A percentile compares a stretch with the other conserved stretches of the same genome.
Evolutionary conservation across 768 basidiomycete species (phyloP).

Genomic region (Piloderma croceum): DNA sequence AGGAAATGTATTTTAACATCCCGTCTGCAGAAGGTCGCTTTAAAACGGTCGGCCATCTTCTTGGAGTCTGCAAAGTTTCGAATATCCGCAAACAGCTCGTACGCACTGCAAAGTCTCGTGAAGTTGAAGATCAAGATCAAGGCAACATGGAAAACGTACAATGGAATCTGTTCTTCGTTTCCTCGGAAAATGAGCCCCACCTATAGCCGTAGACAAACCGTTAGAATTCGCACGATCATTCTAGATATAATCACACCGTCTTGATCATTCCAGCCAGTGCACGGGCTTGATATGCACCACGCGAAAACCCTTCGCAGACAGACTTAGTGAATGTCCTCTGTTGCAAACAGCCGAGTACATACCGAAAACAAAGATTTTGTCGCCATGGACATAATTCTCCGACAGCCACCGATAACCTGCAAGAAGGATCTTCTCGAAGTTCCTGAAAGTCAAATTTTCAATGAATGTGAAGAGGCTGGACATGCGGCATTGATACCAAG

Average conservation of each 20-base stretch:
- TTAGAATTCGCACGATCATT: no score
- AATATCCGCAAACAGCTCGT: constrained; percentile 31
- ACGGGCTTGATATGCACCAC: constrained; percentile 44
- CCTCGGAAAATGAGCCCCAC: constrained; percentile 37
- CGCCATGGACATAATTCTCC: constrained; percentile 32
- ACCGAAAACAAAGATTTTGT: constrained; percentile 39
- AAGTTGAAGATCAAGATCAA: constrained; percentile 3
- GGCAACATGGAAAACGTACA: constrained; percentile 18
- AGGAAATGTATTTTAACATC: constrained; percentile 38
- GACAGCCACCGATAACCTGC: constrained; percentile 37
- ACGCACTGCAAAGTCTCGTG: constrained; percentile 26
- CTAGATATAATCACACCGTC: no score
- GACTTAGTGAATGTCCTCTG: neutral
- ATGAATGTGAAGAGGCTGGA: neutral
- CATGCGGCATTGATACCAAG: constrained; percentile 22
- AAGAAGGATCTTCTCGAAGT: constrained; percentile 29
- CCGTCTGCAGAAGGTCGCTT: constrained; percentile 24
- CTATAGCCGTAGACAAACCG: no score
- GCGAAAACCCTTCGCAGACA: constrained; percentile 34
- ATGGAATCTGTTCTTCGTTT: constrained; percentile 37
- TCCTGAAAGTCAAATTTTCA: constrained; percentile 18
- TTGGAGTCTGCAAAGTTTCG: constrained; percentile 14
- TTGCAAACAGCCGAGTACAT: constrained; percentile 2
- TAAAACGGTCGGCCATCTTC: constrained; percentile 21
- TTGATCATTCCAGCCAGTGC: constrained; percentile 40